Conservation (phyloP, 768 basidiomycete genomes). For the Neoboletus brunneissimus region DNA sequence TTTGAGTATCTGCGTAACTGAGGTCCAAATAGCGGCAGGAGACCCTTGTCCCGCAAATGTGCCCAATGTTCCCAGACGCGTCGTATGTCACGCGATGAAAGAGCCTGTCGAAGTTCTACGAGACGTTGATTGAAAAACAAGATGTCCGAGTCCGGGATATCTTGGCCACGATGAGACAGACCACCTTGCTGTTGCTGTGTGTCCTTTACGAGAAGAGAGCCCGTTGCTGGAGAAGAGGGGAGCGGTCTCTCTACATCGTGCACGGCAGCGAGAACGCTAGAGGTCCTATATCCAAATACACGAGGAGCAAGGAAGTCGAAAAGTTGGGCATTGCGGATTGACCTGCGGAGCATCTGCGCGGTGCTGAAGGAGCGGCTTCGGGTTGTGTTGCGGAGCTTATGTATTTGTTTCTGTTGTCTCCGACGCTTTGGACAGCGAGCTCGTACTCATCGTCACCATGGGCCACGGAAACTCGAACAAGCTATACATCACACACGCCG, state of each 20-base stretch:
- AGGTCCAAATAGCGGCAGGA: conserved; percentile 46
- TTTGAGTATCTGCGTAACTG: conserved; percentile 42
- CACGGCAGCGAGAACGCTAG: conserved; percentile 12
- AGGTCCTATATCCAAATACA: conserved; percentile 22
- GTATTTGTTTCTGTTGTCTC: conserved; percentile 4
- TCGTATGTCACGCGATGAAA: conserved; percentile 35
- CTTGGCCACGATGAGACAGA: conserved; percentile 5
- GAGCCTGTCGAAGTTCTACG: conserved; percentile 37
- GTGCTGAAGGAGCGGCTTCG: neutral
- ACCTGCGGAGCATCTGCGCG: conserved; percentile 28
- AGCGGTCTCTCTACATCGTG: conserved; percentile 3
- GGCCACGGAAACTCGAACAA: conserved; percentile 86
- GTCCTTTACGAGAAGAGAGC: conserved; percentile 4
- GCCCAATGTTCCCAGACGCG: conserved; percentile 39
- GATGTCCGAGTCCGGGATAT: conserved; percentile 31
- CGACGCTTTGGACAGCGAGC: neutral
- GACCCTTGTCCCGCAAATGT: conserved; percentile 40
- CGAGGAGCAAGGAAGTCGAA: conserved; percentile 46
- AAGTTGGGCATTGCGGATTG: conserved; percentile 23
- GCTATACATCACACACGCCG: conserved; percentile 85
- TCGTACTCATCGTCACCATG: conserved; percentile 39
- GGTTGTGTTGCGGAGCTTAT: neutral
- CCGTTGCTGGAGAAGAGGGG: neutral
- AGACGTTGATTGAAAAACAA: conserved; percentile 37
- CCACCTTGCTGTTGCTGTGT: conserved; percentile 4